Evolutionary conservation across 805 yeast genomes (phyloP), one percentile per base, ranked within the genome.

Genomic region (Candida qinlingensis): DNA sequence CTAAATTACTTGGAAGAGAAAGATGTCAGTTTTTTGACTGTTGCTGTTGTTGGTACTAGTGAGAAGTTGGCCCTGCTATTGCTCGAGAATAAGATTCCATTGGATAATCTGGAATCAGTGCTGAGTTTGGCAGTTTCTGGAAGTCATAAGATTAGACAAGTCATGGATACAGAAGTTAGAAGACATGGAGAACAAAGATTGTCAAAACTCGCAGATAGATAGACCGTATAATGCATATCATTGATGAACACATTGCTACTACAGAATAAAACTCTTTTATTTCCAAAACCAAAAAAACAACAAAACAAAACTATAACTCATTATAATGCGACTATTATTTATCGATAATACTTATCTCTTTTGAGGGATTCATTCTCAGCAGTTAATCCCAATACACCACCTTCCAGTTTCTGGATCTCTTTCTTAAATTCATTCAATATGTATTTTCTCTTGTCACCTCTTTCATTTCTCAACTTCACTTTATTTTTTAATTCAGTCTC

Each of bases 91-190:
- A 85, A 85, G 62, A 75, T 94, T 63, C 92, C 96, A 0, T 67
- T 91, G 55, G 98, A 91, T 61, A 74, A 79, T 49, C 66, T 94
- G 50, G 95, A 87, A 59, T 72, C 80, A 27, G 80, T 88, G 6
- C 67, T 94, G 57, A 87, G 87, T 8, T 76, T 90, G 44, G 96
- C 94, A 3, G 80, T 91, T 42, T 86, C 91, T 19, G 99, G 98
- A 8, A 81, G 92, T 47, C 92, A 87, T 60, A 74, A 87, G 57
- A 71, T 92, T 10, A 80, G 90, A 62, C 88, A 87, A 38, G 68
- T 87, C 47, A 89, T 92, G 96, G 97, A 92, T 59, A 74, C 75
- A 42, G 88, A 85, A 61, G 85, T 94, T 5, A 79, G 96, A 59
- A 75, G 72, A 51, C 88, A 85, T 55, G 96, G 96, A 5, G 75